Evolutionary conservation across 805 yeast species (phyloP).

Genomic region (Pichia thaimueangensis): DNA sequence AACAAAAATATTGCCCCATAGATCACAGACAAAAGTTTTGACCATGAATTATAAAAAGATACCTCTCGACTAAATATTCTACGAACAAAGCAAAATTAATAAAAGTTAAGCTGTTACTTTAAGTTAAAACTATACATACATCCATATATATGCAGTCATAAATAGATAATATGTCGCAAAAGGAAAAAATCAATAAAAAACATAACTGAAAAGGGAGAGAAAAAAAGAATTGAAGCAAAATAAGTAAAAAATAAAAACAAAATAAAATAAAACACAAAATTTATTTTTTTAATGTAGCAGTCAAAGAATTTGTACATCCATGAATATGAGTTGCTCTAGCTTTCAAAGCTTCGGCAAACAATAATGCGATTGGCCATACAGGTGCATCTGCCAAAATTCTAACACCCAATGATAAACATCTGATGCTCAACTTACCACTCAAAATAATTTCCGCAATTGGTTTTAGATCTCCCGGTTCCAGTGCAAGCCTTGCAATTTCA

Average conservation of each 20-base stretch:
- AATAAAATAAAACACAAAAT: not conserved
- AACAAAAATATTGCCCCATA: no score
- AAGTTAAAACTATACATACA: no score
- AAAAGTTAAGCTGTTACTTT: no score
- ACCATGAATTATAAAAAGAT: no score
- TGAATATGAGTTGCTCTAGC: conserved; percentile 46
- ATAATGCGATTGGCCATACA: conserved; percentile 76
- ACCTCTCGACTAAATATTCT: no score
- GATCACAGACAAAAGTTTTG: no score
- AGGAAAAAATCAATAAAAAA: no score
- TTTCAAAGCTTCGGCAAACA: conserved; percentile 74
- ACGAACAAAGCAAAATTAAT: no score
- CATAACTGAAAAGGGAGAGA: no score
- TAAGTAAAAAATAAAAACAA: not conserved
- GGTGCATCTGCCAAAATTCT: conserved; percentile 79
- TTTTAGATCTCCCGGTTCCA: conserved; percentile 39
- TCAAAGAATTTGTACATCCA: conserved; percentile 8
- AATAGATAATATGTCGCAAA: no score
- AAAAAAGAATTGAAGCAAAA: no score
- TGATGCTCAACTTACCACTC: conserved; percentile 45
- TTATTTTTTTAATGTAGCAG: not conserved
- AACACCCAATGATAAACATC: conserved; percentile 63
- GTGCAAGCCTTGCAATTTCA: conserved; percentile 41
- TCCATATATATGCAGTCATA: no score
- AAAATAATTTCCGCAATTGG: conserved; percentile 42